A percentile compares a stretch with the other conserved stretches of the same genome.
Conservation (phyloP, 768 basidiomycete genomes). For the Russula brevipes region DNA sequence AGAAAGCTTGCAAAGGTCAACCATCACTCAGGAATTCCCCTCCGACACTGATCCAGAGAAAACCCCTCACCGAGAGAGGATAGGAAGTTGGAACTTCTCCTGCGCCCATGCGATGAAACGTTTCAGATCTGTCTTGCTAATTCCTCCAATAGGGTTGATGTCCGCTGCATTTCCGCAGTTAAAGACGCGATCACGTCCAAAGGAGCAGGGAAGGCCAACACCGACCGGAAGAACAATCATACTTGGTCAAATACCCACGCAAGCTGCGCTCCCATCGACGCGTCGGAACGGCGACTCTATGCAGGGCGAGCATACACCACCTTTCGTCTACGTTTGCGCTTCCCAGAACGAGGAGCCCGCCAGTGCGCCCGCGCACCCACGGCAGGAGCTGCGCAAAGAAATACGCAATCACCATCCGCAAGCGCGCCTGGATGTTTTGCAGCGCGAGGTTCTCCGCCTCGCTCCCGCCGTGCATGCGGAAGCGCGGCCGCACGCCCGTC, state of each 20-base stretch:
- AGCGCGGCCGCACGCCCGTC: constrained; percentile 67
- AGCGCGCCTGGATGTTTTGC: constrained; percentile 95
- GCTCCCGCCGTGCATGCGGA: constrained; percentile 82
- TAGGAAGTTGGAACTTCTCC: constrained; percentile 74
- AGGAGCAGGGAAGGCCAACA: not conserved
- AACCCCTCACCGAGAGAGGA: constrained; percentile 60
- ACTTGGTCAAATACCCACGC: constrained; percentile 95
- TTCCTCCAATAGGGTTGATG: constrained; percentile 96
- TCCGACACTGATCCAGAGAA: not conserved
- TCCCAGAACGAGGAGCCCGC: constrained; percentile 91
- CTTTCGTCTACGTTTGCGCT: constrained; percentile 99
- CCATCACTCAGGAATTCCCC: not conserved
- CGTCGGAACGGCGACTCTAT: not conserved
- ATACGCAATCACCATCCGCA: constrained; percentile 93
- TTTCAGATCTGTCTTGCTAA: constrained; percentile 97
- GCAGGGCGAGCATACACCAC: constrained; percentile 33
- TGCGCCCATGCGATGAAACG: constrained; percentile 87
- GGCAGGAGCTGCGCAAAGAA: constrained; percentile 93
- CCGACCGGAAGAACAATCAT: constrained; percentile 88
- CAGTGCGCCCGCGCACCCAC: constrained; percentile 78
- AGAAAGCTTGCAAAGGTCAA: constrained; percentile 58
- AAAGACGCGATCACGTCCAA: constrained; percentile 18
- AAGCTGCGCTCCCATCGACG: constrained; percentile 47
- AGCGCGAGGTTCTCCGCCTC: constrained; percentile 89
- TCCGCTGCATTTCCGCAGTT: constrained; percentile 53